Evolutionary conservation across 805 yeast species (phyloP).

Genomic region (Ogataea parapolymorpha): DNA sequence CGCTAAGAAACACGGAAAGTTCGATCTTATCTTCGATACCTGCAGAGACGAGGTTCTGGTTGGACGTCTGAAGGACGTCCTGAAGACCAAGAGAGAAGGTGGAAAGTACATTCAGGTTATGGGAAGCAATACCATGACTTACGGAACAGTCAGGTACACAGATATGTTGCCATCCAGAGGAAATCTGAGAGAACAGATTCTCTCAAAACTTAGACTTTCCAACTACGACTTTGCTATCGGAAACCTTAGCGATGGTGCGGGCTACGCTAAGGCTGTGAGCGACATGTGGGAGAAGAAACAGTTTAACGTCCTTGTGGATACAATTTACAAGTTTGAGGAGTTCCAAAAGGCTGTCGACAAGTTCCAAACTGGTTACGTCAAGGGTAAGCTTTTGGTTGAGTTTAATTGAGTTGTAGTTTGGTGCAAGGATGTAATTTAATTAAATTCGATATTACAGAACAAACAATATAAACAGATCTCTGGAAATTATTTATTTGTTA

Average conservation of each 20-base stretch:
- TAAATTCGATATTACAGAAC: conserved; percentile 1
- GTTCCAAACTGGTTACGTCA: conserved; percentile 45
- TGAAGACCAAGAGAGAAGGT: conserved; percentile 46
- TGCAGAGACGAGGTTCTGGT: conserved; percentile 57
- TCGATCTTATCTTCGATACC: conserved; percentile 63
- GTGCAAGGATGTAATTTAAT: conserved; percentile 7
- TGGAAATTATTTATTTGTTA: not conserved
- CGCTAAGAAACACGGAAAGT: conserved; percentile 40
- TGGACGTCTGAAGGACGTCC: conserved; percentile 36
- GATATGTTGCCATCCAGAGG: conserved; percentile 26
- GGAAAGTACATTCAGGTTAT: conserved; percentile 50
- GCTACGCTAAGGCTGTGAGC: conserved; percentile 31
- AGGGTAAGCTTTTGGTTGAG: conserved; percentile 63
- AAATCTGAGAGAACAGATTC: conserved; percentile 10
- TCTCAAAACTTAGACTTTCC: conserved; percentile 17
- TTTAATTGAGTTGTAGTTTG: conserved; percentile 5
- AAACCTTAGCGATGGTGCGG: conserved; percentile 7
- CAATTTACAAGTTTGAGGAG: conserved; percentile 47
- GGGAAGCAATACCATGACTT: conserved; percentile 51
- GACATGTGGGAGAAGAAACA: conserved; percentile 46
- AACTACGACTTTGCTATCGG: conserved; percentile 6
- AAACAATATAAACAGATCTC: conserved; percentile 5
- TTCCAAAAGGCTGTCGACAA: conserved; percentile 48
- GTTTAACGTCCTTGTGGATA: conserved; percentile 49
- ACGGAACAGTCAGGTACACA: conserved; percentile 23